Evolutionary conservation across 1,284 basidiomycete genomes (phyloP).

Genomic region (Trametes versicolor): DNA sequence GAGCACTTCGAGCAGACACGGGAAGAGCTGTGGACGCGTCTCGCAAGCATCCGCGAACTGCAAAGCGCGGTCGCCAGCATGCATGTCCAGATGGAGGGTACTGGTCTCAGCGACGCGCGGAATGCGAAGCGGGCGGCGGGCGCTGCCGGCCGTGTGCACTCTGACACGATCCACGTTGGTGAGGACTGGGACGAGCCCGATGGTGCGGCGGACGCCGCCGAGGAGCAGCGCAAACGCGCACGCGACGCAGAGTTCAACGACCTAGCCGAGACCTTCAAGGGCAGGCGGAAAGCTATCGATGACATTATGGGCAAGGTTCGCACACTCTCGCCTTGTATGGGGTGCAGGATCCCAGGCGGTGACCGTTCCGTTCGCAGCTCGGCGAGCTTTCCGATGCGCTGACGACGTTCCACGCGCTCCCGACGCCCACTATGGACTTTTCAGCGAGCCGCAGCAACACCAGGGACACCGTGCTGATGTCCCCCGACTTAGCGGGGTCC

Average conservation of each 20-base stretch:
- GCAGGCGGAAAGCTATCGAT: conserved; percentile 71
- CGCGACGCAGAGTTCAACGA: conserved; percentile 73
- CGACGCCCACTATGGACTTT: conserved; percentile 61
- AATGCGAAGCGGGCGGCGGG: conserved; percentile 36
- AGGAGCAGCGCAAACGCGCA: conserved; percentile 45
- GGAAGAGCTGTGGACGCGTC: conserved; percentile 71
- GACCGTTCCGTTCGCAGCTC: conserved; percentile 50
- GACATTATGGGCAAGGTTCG: conserved; percentile 74
- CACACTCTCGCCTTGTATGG: conserved; percentile 10
- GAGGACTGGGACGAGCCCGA: conserved; percentile 47
- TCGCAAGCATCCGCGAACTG: conserved; percentile 70
- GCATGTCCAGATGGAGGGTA: conserved; percentile 78
- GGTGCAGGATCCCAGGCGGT: background rate
- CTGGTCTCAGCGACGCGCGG: conserved; percentile 49
- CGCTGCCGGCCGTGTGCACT: conserved; percentile 40
- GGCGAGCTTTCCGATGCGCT: conserved; percentile 66
- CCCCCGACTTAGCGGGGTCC: conserved; percentile 31
- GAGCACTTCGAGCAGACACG: conserved; percentile 44
- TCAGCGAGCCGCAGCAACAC: conserved; percentile 45
- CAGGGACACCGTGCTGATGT: conserved; percentile 37
- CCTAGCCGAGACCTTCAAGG: conserved; percentile 71
- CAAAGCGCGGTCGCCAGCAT: conserved; percentile 75
- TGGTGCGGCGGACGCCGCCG: conserved; percentile 40
- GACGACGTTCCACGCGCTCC: conserved; percentile 66
- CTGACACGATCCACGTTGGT: conserved; percentile 40